Evolutionary conservation across 352 stramenopile genomes (phyloP), one percentile per base, ranked within the genome.

Genomic region (Ochromonadaceae sp.): DNA sequence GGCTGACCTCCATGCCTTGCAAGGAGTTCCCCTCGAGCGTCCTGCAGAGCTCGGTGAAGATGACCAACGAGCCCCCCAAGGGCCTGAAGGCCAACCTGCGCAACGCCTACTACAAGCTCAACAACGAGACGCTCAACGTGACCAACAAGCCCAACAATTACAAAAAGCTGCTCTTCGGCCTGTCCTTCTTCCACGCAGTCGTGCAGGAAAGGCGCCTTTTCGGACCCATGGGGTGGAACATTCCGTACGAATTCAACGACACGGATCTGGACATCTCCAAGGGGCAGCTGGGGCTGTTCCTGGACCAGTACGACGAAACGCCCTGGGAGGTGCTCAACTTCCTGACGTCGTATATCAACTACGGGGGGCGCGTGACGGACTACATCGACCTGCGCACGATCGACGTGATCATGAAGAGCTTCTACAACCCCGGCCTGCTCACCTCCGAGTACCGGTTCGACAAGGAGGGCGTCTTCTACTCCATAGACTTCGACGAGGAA

Each of bases 181-280:
- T 96, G 7, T 74, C 63, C 32, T 83, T 83, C 60, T 84, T 84
- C 70, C 77, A 84, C 53, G 75, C 75, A 12, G 76, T 88, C 22
- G 81, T 93, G 39, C 88, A 91, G 67, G 89, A 97, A 76, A 82
- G 89, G 50, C 86, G 91, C 68, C 84, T 90, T 20, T 97, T 97
- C 59, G 89, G 89, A 0, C 82, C 89, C 1, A 67, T 97, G 4
- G 89, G 89, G 20, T 97, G 89, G 89, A 97, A 97, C 68, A 94
- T 95, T 34, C 87, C 87, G 14, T 97, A 97, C 76, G 85, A 93
- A 59, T 97, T 97, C 68, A 97, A 97, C 66, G 86, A 96, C 47
- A 96, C 88, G 0, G 89, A 97, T 69, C 74, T 95, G 43, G 85
- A 88, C 48, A 95, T 95, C 67, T 89, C 77, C 42, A 91, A 88